Percentiles rank a stretch among this genome's conserved stretches.
These are phyloP conservation scores for Fusarium nisikadoi DNA, from an alignment of 2,329 filamentous ascomycete species.

Conservation along the genomic window DNA sequence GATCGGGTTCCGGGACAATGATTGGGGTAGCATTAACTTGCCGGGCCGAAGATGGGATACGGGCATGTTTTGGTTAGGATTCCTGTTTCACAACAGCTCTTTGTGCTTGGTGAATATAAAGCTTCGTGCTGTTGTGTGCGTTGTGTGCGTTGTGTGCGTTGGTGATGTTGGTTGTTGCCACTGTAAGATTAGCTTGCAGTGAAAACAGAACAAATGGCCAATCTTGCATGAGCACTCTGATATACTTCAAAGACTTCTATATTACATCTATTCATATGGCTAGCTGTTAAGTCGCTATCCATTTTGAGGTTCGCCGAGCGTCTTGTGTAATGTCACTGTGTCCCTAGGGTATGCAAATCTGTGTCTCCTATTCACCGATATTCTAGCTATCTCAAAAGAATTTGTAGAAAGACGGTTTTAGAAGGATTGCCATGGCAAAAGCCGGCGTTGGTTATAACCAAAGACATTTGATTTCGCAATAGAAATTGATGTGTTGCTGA, in stretches of 20 bases:
- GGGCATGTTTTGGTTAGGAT: neutral
- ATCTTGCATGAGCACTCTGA: neutral
- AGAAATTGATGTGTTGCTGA: neutral
- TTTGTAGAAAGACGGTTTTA: neutral
- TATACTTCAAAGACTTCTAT: neutral
- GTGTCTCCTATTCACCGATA: neutral
- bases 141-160: neutral
- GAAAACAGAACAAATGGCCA: neutral
- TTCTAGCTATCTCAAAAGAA: neutral
- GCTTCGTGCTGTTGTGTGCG: neutral
- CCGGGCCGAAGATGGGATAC: slow-evolving; percentile 27
- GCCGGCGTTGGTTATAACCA: neutral
- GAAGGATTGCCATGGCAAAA: neutral
- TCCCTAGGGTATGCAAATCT: neutral
- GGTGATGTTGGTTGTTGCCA: neutral
- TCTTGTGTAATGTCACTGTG: neutral
- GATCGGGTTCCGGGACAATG: slow-evolving; percentile 10
- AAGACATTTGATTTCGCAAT: neutral
- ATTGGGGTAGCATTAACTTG: slow-evolving; percentile 18
- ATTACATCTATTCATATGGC: neutral
- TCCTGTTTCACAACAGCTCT: slow-evolving; percentile 4
- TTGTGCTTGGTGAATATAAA: neutral
- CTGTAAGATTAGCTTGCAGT: neutral
- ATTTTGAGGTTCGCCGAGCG: neutral
- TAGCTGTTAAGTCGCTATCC: neutral